A percentile compares a stretch with the other conserved stretches of the same genome.
phyloP scores from a whole-genome alignment of 495 filamentous ascomycete species.

The Pyronema omphalodes region DNA sequence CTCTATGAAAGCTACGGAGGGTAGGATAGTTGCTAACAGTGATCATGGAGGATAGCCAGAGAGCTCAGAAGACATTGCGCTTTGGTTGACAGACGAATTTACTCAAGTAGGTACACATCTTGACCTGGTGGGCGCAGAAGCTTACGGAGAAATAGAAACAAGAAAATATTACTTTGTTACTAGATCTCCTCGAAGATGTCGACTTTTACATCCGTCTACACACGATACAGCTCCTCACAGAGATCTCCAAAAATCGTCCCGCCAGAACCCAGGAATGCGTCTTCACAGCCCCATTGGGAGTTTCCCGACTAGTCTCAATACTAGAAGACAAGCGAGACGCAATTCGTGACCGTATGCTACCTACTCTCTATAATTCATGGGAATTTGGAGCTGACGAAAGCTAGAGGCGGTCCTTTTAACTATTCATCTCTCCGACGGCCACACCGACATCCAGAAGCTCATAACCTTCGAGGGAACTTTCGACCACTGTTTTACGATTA shows the following conservation, averaged over 20 bases:
- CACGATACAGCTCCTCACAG: constrained; percentile 72
- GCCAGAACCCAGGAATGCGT: constrained; percentile 95
- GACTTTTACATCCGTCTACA: constrained; percentile 94
- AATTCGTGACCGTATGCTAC: constrained; percentile 60
- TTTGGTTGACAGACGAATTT: constrained; percentile 96
- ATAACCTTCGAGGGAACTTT: constrained; percentile 92
- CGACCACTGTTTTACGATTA: constrained; percentile 63
- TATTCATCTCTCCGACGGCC: constrained; percentile 48
- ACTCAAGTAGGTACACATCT: constrained; percentile 47
- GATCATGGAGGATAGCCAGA: constrained; percentile 43
- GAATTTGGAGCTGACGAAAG: constrained; percentile 27
- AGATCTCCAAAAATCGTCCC: constrained; percentile 68
- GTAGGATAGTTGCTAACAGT: constrained; percentile 15
- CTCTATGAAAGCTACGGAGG: not conserved
- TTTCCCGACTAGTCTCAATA: constrained; percentile 63
- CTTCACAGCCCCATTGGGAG: constrained; percentile 68
- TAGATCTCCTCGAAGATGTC: constrained; percentile 67
- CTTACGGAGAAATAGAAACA: constrained; percentile 40
- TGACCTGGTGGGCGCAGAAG: not conserved
- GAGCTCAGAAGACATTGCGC: constrained; percentile 87
- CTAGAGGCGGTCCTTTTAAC: constrained; percentile 49
- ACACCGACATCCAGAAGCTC: constrained; percentile 76
- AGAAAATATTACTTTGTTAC: constrained; percentile 85
- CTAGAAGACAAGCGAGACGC: constrained; percentile 78
- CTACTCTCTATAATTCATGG: constrained; percentile 30